Percentiles rank a stretch among this genome's conserved stretches.
Conservation (phyloP, 2,329 filamentous ascomycete species). For the Anthostomella pinea region DNA sequence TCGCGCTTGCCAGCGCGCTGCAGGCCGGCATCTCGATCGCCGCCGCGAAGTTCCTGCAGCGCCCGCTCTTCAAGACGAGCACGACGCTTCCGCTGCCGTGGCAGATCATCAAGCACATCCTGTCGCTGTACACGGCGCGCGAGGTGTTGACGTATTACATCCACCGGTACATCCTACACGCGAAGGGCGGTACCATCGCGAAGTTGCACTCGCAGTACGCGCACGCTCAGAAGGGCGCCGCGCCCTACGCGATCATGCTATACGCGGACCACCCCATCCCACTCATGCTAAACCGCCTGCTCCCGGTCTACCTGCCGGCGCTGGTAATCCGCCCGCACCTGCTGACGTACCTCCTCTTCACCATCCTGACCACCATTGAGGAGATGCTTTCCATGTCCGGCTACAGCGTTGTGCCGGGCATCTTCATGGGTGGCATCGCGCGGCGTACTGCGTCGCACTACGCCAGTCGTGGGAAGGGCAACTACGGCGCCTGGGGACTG, state of each 20-base stretch:
- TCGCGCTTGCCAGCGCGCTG: slow-evolving; percentile 40
- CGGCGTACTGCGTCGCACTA: slow-evolving; percentile 52
- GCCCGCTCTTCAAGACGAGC: slow-evolving; percentile 45
- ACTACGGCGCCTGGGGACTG: slow-evolving; percentile 61
- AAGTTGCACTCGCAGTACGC: slow-evolving; percentile 43
- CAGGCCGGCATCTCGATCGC: slow-evolving; percentile 42
- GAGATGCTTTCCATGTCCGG: slow-evolving; percentile 67
- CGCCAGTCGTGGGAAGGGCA: slow-evolving; percentile 52
- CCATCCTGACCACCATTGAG: slow-evolving; percentile 61
- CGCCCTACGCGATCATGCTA: slow-evolving; percentile 60
- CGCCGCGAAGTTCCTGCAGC: slow-evolving; percentile 33
- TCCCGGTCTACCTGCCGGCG: slow-evolving; percentile 65
- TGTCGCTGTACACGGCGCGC: slow-evolving; percentile 41
- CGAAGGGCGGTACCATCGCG: slow-evolving; percentile 33
- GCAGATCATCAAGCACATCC: slow-evolving; percentile 50
- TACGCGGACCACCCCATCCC: slow-evolving; percentile 67
- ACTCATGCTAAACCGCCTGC: slow-evolving; percentile 59
- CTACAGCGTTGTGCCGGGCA: slow-evolving; percentile 57
- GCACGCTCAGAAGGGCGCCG: slow-evolving; percentile 50
- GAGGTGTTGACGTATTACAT: slow-evolving; percentile 69
- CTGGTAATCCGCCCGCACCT: slow-evolving; percentile 66
- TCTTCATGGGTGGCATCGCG: slow-evolving; percentile 51
- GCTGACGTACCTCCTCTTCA: slow-evolving; percentile 67
- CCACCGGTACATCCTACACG: slow-evolving; percentile 70
- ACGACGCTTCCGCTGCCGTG: slow-evolving; percentile 52